Percentiles rank a stretch among this genome's conserved stretches.
These are phyloP conservation scores for Cairneyella variabilis DNA, from an alignment of 495 filamentous ascomycete species.

Conservation along the genomic window DNA sequence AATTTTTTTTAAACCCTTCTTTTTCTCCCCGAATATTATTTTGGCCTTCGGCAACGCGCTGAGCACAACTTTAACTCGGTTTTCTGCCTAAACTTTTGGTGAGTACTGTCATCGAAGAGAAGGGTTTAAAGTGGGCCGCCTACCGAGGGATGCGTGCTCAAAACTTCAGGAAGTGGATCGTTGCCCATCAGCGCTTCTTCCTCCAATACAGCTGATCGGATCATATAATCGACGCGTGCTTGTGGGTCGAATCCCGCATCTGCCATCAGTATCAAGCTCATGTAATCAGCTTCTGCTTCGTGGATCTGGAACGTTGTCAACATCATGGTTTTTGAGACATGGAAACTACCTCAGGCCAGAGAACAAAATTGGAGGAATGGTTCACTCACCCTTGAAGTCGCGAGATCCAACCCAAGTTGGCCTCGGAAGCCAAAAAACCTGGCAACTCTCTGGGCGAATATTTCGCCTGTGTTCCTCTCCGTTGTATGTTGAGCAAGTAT, in stretches of 20 bases:
- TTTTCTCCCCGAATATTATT: background rate
- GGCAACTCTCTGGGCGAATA: background rate
- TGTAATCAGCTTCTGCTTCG: slow-evolving; percentile 12
- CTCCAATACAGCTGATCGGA: background rate
- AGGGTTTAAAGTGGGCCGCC: background rate
- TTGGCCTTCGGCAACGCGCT: background rate
- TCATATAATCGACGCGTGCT: background rate
- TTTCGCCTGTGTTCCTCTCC: background rate
- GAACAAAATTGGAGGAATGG: background rate
- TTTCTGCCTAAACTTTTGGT: background rate
- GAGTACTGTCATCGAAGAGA: too few species aligned
- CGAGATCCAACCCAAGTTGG: background rate
- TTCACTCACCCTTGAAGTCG: slow-evolving; percentile 1
- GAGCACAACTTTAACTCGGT: background rate
- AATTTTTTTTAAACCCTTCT: background rate
- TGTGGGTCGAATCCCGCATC: slow-evolving; percentile 9
- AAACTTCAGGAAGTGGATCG: background rate
- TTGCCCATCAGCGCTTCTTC: background rate
- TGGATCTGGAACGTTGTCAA: background rate
- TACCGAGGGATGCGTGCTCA: background rate
- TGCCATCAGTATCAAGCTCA: slow-evolving; percentile 5
- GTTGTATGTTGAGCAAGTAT: slow-evolving; percentile 1
- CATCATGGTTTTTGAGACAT: background rate
- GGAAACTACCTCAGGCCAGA: background rate
- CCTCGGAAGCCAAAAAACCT: slow-evolving; percentile 4